phyloP scores from a whole-genome alignment of 306 rosid species.

The Oxytropis ochrocephala region DNA sequence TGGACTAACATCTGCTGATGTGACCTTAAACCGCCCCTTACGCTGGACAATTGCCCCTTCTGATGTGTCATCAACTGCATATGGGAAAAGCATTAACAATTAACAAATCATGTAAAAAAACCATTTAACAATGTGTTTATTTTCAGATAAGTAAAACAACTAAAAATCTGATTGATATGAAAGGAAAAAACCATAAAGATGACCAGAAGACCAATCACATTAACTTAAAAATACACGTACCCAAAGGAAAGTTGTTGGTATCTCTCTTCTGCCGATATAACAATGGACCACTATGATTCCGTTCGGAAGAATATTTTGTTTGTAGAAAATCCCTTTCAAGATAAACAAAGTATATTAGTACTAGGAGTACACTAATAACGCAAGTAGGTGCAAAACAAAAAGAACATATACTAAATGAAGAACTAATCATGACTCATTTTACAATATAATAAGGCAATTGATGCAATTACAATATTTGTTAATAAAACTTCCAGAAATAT shows the following conservation, averaged over 20 bases:
- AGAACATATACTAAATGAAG: not conserved
- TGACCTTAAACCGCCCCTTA: slow-evolving; percentile 93
- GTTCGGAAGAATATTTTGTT: slow-evolving; percentile 49
- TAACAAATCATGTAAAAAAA: not conserved
- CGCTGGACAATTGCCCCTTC: slow-evolving; percentile 84
- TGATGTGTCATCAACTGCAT: slow-evolving; percentile 72
- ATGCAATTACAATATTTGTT: not conserved
- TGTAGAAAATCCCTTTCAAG: slow-evolving; percentile 73
- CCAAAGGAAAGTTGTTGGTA: slow-evolving; percentile 47
- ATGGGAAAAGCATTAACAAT: not conserved
- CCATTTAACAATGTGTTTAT: not conserved
- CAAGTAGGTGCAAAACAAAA: slow-evolving; percentile 5
- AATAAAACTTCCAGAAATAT: not conserved
- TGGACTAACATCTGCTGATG: slow-evolving; percentile 71
- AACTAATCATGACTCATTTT: slow-evolving; percentile 8
- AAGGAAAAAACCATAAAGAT: slow-evolving; percentile 6
- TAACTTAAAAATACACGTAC: slow-evolving; percentile 37
- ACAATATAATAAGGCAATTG: not conserved
- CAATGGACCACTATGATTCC: slow-evolving; percentile 79
- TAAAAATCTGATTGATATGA: not conserved
- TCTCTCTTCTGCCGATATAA: slow-evolving; percentile 72
- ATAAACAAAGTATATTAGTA: slow-evolving; percentile 18
- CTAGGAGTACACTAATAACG: not conserved
- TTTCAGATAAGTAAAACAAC: not conserved
- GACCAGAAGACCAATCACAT: not conserved